phyloP scores from a whole-genome alignment of 2,329 filamentous ascomycete genomes.

The Neopestalotiopsis sp. region DNA sequence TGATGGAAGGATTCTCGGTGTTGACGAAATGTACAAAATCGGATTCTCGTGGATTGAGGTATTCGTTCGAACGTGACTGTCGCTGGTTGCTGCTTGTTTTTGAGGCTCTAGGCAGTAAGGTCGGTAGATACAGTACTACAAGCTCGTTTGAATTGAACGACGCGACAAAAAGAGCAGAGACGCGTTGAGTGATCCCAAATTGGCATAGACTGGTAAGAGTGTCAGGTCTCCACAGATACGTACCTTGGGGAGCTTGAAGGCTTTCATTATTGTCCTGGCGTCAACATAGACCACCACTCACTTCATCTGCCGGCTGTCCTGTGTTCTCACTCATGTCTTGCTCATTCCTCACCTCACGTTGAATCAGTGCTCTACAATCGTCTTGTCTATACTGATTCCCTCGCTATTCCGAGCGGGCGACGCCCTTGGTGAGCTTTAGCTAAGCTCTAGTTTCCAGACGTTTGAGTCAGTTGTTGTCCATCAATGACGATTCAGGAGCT shows the following conservation, averaged over 20 bases:
- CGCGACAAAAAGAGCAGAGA: slow-evolving; percentile 1
- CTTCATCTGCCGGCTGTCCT: too few relatives aligned
- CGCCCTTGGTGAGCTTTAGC: too few relatives aligned
- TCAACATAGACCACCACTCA: too few relatives aligned
- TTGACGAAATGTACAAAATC: not conserved
- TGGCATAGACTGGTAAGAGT: not conserved
- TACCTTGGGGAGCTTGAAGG: not conserved
- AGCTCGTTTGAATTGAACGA: not conserved
- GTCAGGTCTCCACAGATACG: not conserved
- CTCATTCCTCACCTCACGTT: too few relatives aligned
- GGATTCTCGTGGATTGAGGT: not conserved
- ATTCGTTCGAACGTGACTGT: not conserved
- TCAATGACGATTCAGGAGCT: too few relatives aligned
- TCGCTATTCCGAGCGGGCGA: too few relatives aligned
- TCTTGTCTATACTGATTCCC: too few relatives aligned
- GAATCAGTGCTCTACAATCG: too few relatives aligned
- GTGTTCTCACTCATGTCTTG: too few relatives aligned
- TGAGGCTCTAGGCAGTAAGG: not conserved
- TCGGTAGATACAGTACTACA: not conserved
- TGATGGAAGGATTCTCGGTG: slow-evolving; percentile 29
- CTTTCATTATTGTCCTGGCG: too few relatives aligned
- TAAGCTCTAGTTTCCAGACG: too few relatives aligned
- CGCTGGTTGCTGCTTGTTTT: not conserved
- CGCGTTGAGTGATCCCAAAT: slow-evolving; percentile 8
- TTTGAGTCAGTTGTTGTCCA: too few relatives aligned